Evolutionary conservation across 2,329 filamentous ascomycete species (phyloP).

Genomic region (Mycogone perniciosa): DNA sequence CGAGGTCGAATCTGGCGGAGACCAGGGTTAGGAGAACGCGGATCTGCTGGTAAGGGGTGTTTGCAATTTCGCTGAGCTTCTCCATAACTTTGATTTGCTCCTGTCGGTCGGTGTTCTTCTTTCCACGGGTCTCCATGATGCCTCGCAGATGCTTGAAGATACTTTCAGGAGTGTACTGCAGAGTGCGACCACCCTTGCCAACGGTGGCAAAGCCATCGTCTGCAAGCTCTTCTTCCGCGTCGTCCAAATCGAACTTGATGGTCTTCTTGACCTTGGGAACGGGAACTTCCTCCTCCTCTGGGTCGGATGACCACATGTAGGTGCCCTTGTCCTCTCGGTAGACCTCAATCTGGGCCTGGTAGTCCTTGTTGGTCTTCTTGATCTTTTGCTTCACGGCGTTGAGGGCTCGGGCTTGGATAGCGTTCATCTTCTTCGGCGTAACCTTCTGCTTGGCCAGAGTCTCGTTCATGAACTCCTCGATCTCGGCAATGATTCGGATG

Average conservation of each 20-base stretch:
- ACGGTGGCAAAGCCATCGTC: slow-evolving; percentile 87
- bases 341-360: slow-evolving; percentile 76
- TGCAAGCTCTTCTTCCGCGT: slow-evolving; percentile 39
- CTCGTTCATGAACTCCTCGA: slow-evolving; percentile 93
- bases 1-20: slow-evolving; percentile 90
- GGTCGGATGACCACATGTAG: slow-evolving; percentile 81
- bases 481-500: slow-evolving; percentile 84
- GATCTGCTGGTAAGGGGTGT: slow-evolving; percentile 88
- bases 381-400: slow-evolving; percentile 98
- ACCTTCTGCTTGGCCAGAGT: slow-evolving; percentile 93
- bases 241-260: slow-evolving; percentile 36
- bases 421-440: slow-evolving; percentile 97
- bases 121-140: slow-evolving; percentile 92
- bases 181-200: slow-evolving; percentile 78
- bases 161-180: slow-evolving; percentile 92
- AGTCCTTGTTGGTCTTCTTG: slow-evolving; percentile 98
- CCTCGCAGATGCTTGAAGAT: slow-evolving; percentile 94
- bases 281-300: slow-evolving; percentile 54
- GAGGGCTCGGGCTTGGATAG: slow-evolving; percentile 84
- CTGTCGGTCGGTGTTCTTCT: slow-evolving; percentile 93
- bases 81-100: slow-evolving; percentile 99
- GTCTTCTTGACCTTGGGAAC: slow-evolving; percentile 41
- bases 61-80: slow-evolving; percentile 83
- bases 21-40: slow-evolving; percentile 86
- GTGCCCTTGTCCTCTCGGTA: slow-evolving; percentile 80